A percentile compares a stretch with the other conserved stretches of the same genome.
These are phyloP conservation scores for Lactifluus volemus DNA, from an alignment of 768 basidiomycete genomes.

Conservation along the genomic window DNA sequence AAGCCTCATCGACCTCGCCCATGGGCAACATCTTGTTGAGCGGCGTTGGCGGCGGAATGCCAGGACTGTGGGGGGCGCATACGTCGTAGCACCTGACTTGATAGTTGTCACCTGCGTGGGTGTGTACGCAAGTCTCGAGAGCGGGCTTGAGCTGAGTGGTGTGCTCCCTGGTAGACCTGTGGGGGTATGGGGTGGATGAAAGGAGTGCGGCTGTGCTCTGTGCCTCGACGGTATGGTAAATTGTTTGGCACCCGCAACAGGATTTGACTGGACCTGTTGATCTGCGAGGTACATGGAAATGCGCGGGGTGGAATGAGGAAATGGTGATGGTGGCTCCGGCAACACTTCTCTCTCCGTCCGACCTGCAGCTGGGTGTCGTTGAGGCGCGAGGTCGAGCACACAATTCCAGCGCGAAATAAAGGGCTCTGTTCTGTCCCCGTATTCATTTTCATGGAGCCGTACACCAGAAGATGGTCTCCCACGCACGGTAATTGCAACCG, in stretches of 20 bases:
- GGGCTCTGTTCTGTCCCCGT: conserved; percentile 44
- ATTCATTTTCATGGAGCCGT: conserved; percentile 5
- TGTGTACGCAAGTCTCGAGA: conserved; percentile 11
- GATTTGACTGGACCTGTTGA: conserved; percentile 21
- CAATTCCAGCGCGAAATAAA: conserved; percentile 91
- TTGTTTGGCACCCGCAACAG: conserved; percentile 49
- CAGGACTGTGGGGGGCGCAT: conserved; percentile 9
- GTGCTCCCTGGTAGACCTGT: conserved; percentile 23
- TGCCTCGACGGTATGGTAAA: conserved; percentile 31
- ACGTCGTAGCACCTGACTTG: conserved; percentile 11
- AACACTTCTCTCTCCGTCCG: conserved; percentile 40
- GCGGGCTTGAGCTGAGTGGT: conserved; percentile 4
- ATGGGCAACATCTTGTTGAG: conserved; percentile 13
- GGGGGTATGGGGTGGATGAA: conserved; percentile 23
- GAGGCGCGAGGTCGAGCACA: conserved; percentile 62
- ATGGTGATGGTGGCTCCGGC: conserved; percentile 75
- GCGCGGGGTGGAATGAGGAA: conserved; percentile 35
- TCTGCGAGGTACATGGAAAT: conserved; percentile 19
- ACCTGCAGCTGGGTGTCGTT: conserved; percentile 19
- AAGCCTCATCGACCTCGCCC: conserved; percentile 15
- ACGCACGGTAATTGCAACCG: conserved; percentile 53
- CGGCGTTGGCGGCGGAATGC: conserved; percentile 18
- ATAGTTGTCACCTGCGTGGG: conserved; percentile 9
- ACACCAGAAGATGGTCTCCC: conserved; percentile 52
- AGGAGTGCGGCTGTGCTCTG: conserved; percentile 26